Percentiles rank a stretch among this genome's conserved stretches.
Evolutionary conservation across 176 grass and related monocot genomes (phyloP).

Genomic region (Ensete glaucum): DNA sequence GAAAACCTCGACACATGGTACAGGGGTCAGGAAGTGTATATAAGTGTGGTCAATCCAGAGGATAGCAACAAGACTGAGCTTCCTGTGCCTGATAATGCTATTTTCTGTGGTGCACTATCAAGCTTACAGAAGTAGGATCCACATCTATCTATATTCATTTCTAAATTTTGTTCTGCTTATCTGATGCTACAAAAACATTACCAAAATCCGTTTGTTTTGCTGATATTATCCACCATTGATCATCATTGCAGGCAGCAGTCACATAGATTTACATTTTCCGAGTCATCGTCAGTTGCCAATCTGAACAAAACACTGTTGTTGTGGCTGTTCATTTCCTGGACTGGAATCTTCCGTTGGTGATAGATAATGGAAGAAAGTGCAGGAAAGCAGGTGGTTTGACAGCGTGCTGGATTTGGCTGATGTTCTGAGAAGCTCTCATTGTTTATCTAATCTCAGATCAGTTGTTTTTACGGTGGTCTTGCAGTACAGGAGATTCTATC

Average conservation of each 20-base stretch:
- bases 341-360: neutral
- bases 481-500: neutral
- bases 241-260: constrained; percentile 52
- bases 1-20: constrained; percentile 90
- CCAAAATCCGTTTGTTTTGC: neutral
- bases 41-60: constrained; percentile 82
- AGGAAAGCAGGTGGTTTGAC: neutral
- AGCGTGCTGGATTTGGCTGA: too few species aligned
- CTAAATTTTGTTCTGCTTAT: neutral
- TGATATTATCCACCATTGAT: neutral
- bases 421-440: neutral
- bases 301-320: constrained; percentile 21
- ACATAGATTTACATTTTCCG: constrained; percentile 61
- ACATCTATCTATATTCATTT: neutral
- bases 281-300: constrained; percentile 27
- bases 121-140: constrained; percentile 71
- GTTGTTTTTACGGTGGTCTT: neutral
- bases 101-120: constrained; percentile 82
- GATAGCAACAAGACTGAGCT: constrained; percentile 37
- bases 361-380: neutral
- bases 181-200: neutral
- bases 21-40: constrained; percentile 81
- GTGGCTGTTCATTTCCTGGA: constrained; percentile 29
- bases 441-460: neutral
- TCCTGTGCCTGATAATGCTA: constrained; percentile 58